Conservation (phyloP, 192 early-diverging fungal species). For the Phycomyces nitens region DNA sequence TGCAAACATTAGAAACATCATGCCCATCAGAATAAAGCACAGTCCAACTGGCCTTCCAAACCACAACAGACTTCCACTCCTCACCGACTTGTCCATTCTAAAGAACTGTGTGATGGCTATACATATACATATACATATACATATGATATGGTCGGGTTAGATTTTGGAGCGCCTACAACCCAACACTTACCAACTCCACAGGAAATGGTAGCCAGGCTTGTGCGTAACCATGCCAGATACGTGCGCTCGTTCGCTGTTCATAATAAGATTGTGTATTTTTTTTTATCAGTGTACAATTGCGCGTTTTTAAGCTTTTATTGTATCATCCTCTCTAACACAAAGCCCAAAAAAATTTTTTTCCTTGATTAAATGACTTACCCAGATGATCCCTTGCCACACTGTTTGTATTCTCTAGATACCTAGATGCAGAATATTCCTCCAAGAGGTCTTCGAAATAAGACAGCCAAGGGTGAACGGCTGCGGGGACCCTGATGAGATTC, state of each 20-base stretch:
- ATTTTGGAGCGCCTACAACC: too few species aligned
- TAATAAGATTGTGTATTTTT: slow-evolving; percentile 5
- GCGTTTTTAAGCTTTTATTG: too few species aligned
- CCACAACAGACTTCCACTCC: slow-evolving; percentile 1
- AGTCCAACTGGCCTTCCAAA: slow-evolving; percentile 47
- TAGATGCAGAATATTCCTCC: slow-evolving; percentile 16
- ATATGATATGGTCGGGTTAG: too few species aligned
- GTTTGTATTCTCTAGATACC: slow-evolving; percentile 64
- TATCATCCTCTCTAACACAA: not conserved
- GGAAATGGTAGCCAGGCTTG: slow-evolving; percentile 68
- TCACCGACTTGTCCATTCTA: slow-evolving; percentile 8
- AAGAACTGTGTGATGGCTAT: slow-evolving; percentile 35
- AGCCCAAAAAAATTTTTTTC: not conserved
- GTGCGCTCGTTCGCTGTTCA: slow-evolving; percentile 71
- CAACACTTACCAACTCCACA: slow-evolving; percentile 57
- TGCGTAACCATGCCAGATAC: slow-evolving; percentile 73
- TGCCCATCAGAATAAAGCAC: slow-evolving; percentile 59
- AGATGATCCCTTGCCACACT: slow-evolving; percentile 76
- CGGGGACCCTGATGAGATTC: too few species aligned
- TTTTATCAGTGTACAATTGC: too few species aligned
- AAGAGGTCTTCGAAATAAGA: not conserved
- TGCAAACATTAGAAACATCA: slow-evolving; percentile 60
- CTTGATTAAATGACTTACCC: slow-evolving; percentile 35
- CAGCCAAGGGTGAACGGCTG: too few species aligned
- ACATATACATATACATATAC: not conserved